Evolutionary conservation across 768 basidiomycete genomes (phyloP), one percentile per base, ranked within the genome.

Genomic region (Epithele typhae): DNA sequence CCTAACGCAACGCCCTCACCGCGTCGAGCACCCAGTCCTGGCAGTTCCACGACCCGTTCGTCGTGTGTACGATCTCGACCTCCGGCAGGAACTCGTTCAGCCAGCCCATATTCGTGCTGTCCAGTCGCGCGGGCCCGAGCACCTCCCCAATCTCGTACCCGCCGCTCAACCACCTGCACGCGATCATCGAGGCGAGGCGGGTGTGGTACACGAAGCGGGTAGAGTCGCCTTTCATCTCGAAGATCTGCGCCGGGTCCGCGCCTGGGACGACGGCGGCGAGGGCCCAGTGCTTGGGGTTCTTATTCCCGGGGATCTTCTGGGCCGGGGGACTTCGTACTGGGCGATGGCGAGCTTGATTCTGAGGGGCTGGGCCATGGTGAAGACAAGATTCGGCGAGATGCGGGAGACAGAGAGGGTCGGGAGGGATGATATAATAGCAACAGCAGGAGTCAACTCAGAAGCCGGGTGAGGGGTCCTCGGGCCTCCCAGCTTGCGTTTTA

Each of bases 31-130:
- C 42, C 42, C 42, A 43, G 3, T 12, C 9, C 15, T 43, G 42
- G 22, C 42, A 43, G 9, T 43, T 6, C 42, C 42, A 43, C 8
- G n/a, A n/a, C n/a, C n/a, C n/a, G 14, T 34, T 43, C 8, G 42
- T 43, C 42, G 18, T 43, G 24, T 19, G 42, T 4, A 35, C 18
- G 30, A 43, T 33, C 19, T 19, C 33, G 17, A 43, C 18, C 5
- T 9, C 23, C 3, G 41, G 34, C 9, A 23, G 19, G 18, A 43
- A 14, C 8, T 30, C 7, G 27, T 30, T 30, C 27, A 30, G 27
- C 27, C 27, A 30, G 7, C 14, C 27, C 8, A 30, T 30, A 14
- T 30, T 30, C 27, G 27, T 14, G n/a, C n/a, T n/a, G n/a, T n/a
- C n/a, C n/a, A n/a, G n/a, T n/a, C n/a, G n/a, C n/a, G n/a, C n/a